Evolutionary conservation across 768 basidiomycete species (phyloP), one percentile per base, ranked within the genome.

Genomic region (Arthromyces matolae): DNA sequence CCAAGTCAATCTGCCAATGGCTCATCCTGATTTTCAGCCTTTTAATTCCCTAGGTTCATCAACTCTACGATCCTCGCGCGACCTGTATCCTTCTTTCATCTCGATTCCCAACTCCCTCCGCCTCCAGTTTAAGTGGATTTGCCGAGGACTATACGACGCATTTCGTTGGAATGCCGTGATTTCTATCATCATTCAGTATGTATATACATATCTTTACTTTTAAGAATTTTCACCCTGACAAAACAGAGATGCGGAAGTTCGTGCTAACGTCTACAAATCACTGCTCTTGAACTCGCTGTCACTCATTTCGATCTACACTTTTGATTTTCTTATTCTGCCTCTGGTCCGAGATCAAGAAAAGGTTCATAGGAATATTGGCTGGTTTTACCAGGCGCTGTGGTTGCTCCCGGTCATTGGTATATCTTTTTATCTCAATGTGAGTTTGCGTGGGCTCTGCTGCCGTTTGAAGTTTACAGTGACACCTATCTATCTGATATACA

Each of bases 391-490:
- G 58, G 66, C 80, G 7, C 65, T 93, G 31, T 93, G 90, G 89
- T 66, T 93, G 3, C 65, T 86, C 16, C 92, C 92, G 0, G 76
- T 93, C 43, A 74, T 91, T 7, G 83, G 83, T 1, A 65, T 69
- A 20, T 89, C 90, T 9, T 76, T 92, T 47, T 92, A 92, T 66
- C 72, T 92, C 36, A 93, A 93, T 55, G 92, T 90, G 56, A 60
- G 84, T 71, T 22, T 19, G 16, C n/a, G n/a, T n/a, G n/a, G n/a
- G n/a, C n/a, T n/a, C n/a, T n/a, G n/a, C n/a, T n/a, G n/a, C n/a
- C n/a, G n/a, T n/a, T n/a, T n/a, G n/a, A n/a, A n/a, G n/a, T n/a
- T n/a, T n/a, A n/a, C 24, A 20, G 10, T 25, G 6, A n/a, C 9
- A 32, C n/a, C n/a, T n/a, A n/a, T n/a, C n/a, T 13, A 18, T 50